phyloP scores from a whole-genome alignment of 371 early-diverging fungal genomes.

The Mortierella polycephala region DNA sequence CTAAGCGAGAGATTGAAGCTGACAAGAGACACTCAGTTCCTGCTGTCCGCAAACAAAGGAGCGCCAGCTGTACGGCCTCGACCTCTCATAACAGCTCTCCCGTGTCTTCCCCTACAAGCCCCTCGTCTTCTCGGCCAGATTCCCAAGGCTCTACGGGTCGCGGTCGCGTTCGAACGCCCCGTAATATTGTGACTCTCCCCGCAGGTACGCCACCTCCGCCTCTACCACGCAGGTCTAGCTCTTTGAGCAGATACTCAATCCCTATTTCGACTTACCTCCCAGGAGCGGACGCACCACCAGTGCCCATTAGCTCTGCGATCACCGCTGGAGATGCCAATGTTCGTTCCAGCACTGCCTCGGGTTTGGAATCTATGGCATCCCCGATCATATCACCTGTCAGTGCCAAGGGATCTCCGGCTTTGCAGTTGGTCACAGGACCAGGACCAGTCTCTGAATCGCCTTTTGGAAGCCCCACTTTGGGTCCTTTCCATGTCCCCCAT shows the following conservation, averaged over 20 bases:
- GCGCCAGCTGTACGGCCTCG: conserved; percentile 21
- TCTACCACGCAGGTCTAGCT: conserved; percentile 43
- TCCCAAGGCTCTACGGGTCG: conserved; percentile 37
- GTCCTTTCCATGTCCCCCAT: conserved; percentile 33
- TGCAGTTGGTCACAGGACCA: not conserved
- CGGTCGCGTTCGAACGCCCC: conserved; percentile 34
- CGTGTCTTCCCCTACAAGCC: not conserved
- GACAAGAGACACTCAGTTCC: conserved; percentile 7
- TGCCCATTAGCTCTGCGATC: conserved; percentile 19
- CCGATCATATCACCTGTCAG: not conserved
- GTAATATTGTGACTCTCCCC: conserved; percentile 35
- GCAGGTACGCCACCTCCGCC: conserved; percentile 43
- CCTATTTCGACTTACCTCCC: conserved; percentile 34
- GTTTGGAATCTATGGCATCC: conserved; percentile 3
- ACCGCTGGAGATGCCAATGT: not conserved
- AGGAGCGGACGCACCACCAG: conserved; percentile 39
- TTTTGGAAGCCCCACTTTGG: conserved; percentile 34
- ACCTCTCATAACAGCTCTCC: not conserved
- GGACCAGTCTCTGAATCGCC: conserved; percentile 16
- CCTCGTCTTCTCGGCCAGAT: conserved; percentile 17
- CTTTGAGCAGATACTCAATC: conserved; percentile 40
- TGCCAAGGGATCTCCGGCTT: not conserved
- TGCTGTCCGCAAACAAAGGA: conserved; percentile 24
- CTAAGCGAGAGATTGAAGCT: not conserved
- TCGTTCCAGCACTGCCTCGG: conserved; percentile 14